Evolutionary conservation across 148 eudicot species (phyloP).

Genomic region (Arbutus unedo): DNA sequence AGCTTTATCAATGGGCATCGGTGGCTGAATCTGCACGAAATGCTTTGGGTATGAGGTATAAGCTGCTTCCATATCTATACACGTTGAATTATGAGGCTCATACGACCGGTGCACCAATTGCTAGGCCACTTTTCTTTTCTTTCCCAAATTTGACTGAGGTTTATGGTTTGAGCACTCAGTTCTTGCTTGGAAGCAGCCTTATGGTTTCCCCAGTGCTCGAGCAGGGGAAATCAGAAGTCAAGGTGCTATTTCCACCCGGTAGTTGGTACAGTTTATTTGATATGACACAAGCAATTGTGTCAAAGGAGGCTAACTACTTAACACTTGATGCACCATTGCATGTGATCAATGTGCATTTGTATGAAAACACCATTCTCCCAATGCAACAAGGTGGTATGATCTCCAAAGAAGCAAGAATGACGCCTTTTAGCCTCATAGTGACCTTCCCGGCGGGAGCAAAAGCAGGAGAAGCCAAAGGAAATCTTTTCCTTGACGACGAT

Average conservation of each 20-base stretch:
- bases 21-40: slow-evolving; percentile 88
- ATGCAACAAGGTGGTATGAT: slow-evolving; percentile 88
- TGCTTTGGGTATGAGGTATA: slow-evolving; percentile 93
- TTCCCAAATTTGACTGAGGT: slow-evolving; percentile 54
- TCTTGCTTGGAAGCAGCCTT: slow-evolving; percentile 71
- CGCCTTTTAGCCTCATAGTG: slow-evolving; percentile 78
- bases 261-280: slow-evolving; percentile 85
- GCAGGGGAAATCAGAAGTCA: slow-evolving; percentile 54
- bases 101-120: slow-evolving; percentile 76
- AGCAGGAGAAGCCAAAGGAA: slow-evolving; percentile 61
- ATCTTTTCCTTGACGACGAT: slow-evolving; percentile 77
- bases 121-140: slow-evolving; percentile 84
- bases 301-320: slow-evolving; percentile 41
- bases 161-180: slow-evolving; percentile 84
- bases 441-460: slow-evolving; percentile 69
- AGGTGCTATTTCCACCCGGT: slow-evolving; percentile 78
- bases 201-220: slow-evolving; percentile 93
- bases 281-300: slow-evolving; percentile 54
- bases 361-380: slow-evolving; percentile 74
- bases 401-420: slow-evolving; percentile 77
- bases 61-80: slow-evolving; percentile 82
- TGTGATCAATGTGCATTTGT: slow-evolving; percentile 69
- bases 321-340: slow-evolving; percentile 77
- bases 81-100: slow-evolving; percentile 92
- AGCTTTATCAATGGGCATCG: slow-evolving; percentile 87